phyloP scores from a whole-genome alignment of 2,329 filamentous ascomycete genomes.

The Sclerotinia subarctica region DNA sequence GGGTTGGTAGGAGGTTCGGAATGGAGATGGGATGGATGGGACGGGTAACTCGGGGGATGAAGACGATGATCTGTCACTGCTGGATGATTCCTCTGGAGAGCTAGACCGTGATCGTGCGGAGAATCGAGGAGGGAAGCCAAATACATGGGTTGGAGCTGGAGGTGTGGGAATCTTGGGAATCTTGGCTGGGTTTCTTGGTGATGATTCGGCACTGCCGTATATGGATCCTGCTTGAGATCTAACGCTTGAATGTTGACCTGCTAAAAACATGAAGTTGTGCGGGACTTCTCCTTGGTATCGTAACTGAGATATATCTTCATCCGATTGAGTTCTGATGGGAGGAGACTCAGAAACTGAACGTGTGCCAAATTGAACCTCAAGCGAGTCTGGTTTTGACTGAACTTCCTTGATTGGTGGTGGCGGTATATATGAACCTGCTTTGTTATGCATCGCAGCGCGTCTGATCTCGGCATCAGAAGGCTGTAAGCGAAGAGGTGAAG shows the following conservation, averaged over 20 bases:
- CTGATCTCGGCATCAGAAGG: constrained; percentile 10
- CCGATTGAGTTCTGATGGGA: background rate
- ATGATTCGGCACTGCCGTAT: constrained; percentile 1
- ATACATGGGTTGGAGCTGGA: constrained; percentile 3
- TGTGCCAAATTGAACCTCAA: background rate
- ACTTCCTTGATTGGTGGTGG: constrained; percentile 4
- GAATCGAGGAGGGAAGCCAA: background rate
- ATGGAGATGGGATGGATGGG: background rate
- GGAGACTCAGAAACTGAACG: background rate
- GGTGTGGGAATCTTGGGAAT: background rate
- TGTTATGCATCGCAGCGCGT: background rate
- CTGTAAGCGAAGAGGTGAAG: constrained; percentile 9
- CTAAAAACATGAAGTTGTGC: constrained; percentile 5
- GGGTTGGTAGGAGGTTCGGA: constrained; percentile 2
- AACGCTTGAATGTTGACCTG: constrained; percentile 5
- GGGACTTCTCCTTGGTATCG: constrained; percentile 4
- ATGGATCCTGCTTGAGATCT: constrained; percentile 6
- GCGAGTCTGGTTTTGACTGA: background rate
- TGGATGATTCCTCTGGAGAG: background rate
- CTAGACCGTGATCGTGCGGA: constrained; percentile 1
- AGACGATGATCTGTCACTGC: background rate
- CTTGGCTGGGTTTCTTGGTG: background rate
- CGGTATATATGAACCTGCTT: constrained; percentile 3
- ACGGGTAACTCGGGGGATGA: background rate
- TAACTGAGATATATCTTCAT: constrained; percentile 5